A percentile compares a stretch with the other conserved stretches of the same genome.
These are phyloP conservation scores for Nigrospora sphaerica DNA, from an alignment of 2,329 filamentous ascomycete species.

Conservation along the genomic window DNA sequence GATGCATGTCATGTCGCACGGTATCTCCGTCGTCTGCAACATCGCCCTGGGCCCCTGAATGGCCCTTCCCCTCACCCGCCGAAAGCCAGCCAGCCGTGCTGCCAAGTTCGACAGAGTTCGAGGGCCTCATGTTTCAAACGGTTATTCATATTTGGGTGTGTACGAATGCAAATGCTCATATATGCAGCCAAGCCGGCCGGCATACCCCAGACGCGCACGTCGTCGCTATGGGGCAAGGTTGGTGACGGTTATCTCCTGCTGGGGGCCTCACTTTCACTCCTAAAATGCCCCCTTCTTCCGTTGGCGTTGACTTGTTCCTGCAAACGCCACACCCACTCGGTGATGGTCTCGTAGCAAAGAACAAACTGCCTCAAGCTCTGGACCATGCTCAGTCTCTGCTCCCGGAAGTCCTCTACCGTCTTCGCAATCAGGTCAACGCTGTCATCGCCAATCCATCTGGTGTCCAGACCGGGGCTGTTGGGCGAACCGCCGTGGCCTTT, in stretches of 20 bases:
- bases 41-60: too few species aligned
- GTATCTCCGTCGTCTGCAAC: too few species aligned
- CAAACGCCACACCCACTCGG: constrained; percentile 68
- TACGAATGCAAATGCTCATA: not conserved
- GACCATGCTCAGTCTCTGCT: constrained; percentile 90
- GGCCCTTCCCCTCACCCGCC: too few species aligned
- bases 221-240: too few species aligned
- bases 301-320: not conserved
- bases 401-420: constrained; percentile 85
- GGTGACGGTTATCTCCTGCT: not conserved
- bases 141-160: too few species aligned
- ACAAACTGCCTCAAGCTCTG: constrained; percentile 91
- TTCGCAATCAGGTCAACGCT: constrained; percentile 73
- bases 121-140: too few species aligned
- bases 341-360: constrained; percentile 88
- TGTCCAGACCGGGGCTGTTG: constrained; percentile 27
- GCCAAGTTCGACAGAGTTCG: too few species aligned
- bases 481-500: not conserved
- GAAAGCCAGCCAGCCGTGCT: too few species aligned
- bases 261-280: not conserved
- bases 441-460: constrained; percentile 62
- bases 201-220: too few species aligned
- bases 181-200: too few species aligned
- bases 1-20: too few species aligned
- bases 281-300: not conserved